Evolutionary conservation across 495 filamentous ascomycete species (phyloP), one percentile per base, ranked within the genome.

Genomic region (Bacidia gigantensis): DNA sequence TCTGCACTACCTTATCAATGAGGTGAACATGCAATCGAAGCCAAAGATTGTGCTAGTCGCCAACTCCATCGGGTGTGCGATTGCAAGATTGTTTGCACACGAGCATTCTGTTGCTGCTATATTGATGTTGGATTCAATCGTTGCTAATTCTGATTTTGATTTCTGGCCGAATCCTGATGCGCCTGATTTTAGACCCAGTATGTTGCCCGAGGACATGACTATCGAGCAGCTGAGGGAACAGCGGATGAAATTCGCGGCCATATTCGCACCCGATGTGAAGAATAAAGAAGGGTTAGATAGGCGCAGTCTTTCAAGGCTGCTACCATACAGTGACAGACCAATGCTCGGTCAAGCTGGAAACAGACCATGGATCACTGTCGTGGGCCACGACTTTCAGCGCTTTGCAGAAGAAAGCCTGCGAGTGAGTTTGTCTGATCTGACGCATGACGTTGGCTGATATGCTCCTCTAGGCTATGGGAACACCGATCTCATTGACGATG

Each of bases 71-170:
- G 80, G 80, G 21, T 77, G 75, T 53, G 70, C 73, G 2, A 66
- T 83, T 25, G 72, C 72, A 12, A 74, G 80, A 9, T 64, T 83
- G 20, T 83, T 74, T 57, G 70, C 73, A 2, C 62, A 71, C 17
- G 50, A 61, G 1, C 68, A 78, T 54, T 69, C 73, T 0, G 70
- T 77, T 1, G 62, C 61, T 0, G 79, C 64, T 2, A 62, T 76
- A 0, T 50, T 83, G 14, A 65, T 83, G 3, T 73, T 84, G 0
- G 80, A 84, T 58, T 77, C 75, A 26, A 75, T 78, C 61, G 74
- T 83, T 57, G 74, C 77, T 11, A 80, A 81, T 60, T 70, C 69
- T 2, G 72, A 83, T 55, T 79, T 76, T 43, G 76, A 74, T 5
- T 54, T 80, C 11, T 80, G 76, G 59, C 81, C 79, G 0, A 72